These are phyloP conservation scores for Neurospora sp. DNA, from an alignment of 2,329 filamentous ascomycete species.

Conservation along the genomic window DNA sequence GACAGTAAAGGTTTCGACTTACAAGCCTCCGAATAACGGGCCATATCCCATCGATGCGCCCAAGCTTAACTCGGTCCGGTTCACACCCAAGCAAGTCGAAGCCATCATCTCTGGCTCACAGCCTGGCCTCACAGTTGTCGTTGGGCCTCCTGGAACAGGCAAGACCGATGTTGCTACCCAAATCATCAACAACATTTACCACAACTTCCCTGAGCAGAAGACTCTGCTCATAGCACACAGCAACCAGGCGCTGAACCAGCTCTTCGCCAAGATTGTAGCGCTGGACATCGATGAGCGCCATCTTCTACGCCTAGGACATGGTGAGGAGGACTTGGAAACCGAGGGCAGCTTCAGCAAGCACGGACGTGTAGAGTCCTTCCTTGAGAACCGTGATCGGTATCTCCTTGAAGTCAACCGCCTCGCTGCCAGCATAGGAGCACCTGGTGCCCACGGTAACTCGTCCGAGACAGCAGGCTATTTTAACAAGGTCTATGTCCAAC, in stretches of 20 bases:
- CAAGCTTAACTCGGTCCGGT: conserved; percentile 73
- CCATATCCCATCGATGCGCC: conserved; percentile 81
- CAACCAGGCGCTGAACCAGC: conserved; percentile 93
- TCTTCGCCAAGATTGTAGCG: conserved; percentile 96
- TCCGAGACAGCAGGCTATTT: conserved; percentile 98
- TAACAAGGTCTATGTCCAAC: conserved; percentile 81
- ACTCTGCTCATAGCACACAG: conserved; percentile 92
- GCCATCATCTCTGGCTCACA: conserved; percentile 91
- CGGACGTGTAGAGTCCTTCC: conserved; percentile 87
- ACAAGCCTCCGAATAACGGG: conserved; percentile 77
- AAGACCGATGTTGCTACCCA: conserved; percentile 99
- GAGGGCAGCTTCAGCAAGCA: conserved; percentile 87
- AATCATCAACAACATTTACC: conserved; percentile 97
- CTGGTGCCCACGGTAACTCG: conserved; percentile 90
- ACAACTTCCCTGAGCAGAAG: conserved; percentile 89
- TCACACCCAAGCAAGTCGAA: conserved; percentile 84
- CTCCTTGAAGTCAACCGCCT: conserved; percentile 78
- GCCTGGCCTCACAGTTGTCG: conserved; percentile 84
- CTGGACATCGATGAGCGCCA: conserved; percentile 94
- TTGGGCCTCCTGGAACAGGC: conserved; percentile 90
- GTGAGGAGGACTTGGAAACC: conserved; percentile 85
- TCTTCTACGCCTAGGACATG: conserved; percentile 82
- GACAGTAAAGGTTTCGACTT: conserved; percentile 75
- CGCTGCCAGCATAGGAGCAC: conserved; percentile 72
- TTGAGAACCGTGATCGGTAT: conserved; percentile 73